These are phyloP conservation scores for Microbotryum silenes-acaulis DNA, from an alignment of 1,284 basidiomycete species.

Conservation along the genomic window DNA sequence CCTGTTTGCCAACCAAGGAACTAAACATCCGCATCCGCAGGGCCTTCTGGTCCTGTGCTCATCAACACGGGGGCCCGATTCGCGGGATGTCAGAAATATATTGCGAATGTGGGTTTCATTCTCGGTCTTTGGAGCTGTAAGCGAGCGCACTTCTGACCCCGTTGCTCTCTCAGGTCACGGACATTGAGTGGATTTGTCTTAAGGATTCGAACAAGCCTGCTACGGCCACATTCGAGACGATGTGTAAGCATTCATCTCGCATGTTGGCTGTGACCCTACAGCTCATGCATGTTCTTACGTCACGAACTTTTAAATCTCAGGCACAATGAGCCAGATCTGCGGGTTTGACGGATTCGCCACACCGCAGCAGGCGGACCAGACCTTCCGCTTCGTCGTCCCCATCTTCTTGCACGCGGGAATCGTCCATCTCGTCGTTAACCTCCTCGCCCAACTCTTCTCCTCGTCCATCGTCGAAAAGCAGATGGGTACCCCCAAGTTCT, in stretches of 20 bases:
- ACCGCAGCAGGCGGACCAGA: slow-evolving; percentile 63
- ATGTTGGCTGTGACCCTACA: slow-evolving; percentile 38
- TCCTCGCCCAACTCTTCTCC: slow-evolving; percentile 73
- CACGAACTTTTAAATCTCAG: slow-evolving; percentile 50
- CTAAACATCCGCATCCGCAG: slow-evolving; percentile 37
- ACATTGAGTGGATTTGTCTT: slow-evolving; percentile 48
- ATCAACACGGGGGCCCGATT: slow-evolving; percentile 85
- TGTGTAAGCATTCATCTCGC: slow-evolving; percentile 4
- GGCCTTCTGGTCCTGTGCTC: slow-evolving; percentile 73
- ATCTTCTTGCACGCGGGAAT: slow-evolving; percentile 84
- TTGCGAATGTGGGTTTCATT: slow-evolving; percentile 34
- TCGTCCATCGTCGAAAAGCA: slow-evolving; percentile 67
- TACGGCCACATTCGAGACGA: slow-evolving; percentile 32
- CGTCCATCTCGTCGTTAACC: slow-evolving; percentile 77
- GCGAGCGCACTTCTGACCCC: slow-evolving; percentile 30
- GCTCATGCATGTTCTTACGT: slow-evolving; percentile 50
- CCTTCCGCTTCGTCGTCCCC: slow-evolving; percentile 58
- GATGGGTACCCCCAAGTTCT: slow-evolving; percentile 48
- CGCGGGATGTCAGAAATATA: slow-evolving; percentile 72
- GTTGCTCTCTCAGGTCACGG: slow-evolving; percentile 34
- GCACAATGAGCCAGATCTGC: slow-evolving; percentile 74
- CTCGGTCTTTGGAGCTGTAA: not conserved
- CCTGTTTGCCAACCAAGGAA: not conserved
- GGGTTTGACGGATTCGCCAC: slow-evolving; percentile 73
- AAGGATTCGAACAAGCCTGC: slow-evolving; percentile 50